Base-by-base conservation (phyloP, 306 rosid genomes). In the Castanopsis chinensis region DNA sequence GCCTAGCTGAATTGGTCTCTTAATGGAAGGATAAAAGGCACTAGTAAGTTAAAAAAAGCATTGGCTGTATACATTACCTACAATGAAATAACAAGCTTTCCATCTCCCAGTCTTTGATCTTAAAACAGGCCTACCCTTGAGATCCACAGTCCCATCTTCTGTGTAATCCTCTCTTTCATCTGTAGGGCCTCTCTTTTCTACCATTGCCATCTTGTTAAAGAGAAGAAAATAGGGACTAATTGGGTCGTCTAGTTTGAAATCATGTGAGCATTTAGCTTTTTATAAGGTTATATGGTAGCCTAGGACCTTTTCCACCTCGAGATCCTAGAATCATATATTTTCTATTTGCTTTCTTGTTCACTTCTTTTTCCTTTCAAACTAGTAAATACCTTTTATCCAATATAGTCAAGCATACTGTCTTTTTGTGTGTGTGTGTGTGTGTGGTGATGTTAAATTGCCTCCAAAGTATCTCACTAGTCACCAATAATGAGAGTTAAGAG, bases 21-120 rank as follows among this genome's bases (percentile, higher is more conserved):
- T 12, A 21, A 58, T 58, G 64, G 59, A 23, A 49, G 53, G 17
- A 4, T 59, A 25, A 64, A 27, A 30, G 32, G 28, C 5, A 1
- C 53, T 9, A 41, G 8, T 8, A 41, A 41, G 11, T 7, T 7
- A 37, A 10, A 10, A 61, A 5, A 27, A 4, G 0, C 6, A 0
- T 32, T 3, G 27, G 8, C 52, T 17, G 35, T 6, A 35, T 23
- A 25, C 13, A 60, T 67, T 72, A 76, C 82, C 89, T 45, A 82
- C 86, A 67, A 85, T 79, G 82, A 82, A 82, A 63, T 77, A 85
- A 58, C 88, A 82, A 59, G 86, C 86, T 69, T 14, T 72, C 88
- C 88, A 85, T 79, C 80, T 59, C 9, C 88, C 86, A 10, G 81
- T 82, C 21, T 79, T 79, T 20, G 86, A 82, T 82, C 86, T 79